Conservation (phyloP, 768 basidiomycete genomes). For the Tricholoma furcatifolium region DNA sequence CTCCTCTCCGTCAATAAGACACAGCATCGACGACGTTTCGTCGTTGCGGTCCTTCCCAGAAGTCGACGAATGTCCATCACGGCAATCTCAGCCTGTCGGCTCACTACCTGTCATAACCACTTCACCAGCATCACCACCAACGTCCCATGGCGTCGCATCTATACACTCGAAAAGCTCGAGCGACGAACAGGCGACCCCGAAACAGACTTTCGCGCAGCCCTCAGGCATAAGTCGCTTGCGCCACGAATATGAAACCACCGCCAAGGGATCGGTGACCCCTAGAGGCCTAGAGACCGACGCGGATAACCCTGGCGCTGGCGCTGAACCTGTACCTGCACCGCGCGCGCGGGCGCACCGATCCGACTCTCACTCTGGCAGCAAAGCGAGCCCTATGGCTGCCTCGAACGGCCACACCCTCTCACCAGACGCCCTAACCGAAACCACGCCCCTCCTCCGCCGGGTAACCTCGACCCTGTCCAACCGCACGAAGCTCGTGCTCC, state of each 20-base stretch:
- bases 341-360: no score
- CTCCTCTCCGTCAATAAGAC: constrained; percentile 13
- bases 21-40: neutral
- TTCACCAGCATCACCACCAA: no score
- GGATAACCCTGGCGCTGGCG: no score
- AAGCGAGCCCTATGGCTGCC: constrained; percentile 1
- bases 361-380: no score
- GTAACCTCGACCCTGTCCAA: constrained; percentile 5
- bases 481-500: neutral
- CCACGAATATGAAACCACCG: constrained; percentile 14
- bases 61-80: no score
- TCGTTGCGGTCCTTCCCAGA: no score
- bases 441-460: constrained; percentile 14
- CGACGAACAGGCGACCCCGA: no score
- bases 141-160: no score
- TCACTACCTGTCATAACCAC: no score
- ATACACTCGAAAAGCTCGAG: no score
- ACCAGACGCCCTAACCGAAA: constrained; percentile 7
- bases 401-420: neutral
- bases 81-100: no score
- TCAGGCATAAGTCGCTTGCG: constrained; percentile 41
- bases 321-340: no score
- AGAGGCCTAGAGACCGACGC: neutral
- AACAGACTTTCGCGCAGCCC: constrained; percentile 16
- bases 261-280: constrained; percentile 15